Evolutionary conservation across 805 yeast species (phyloP).

Genomic region (Kluyveromyces dobzhanskii): DNA sequence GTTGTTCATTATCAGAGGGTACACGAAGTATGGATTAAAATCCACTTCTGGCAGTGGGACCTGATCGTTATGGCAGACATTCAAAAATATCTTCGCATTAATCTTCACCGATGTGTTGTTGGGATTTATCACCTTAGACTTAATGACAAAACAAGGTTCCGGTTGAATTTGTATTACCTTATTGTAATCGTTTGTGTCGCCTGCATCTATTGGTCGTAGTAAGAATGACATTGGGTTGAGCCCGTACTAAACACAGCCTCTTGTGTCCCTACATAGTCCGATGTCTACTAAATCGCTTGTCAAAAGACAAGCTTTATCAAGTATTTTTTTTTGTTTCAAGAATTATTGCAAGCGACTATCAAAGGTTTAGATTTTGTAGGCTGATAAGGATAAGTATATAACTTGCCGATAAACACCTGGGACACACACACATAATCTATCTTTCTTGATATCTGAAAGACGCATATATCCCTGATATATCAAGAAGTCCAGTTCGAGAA

Average conservation of each 20-base stretch:
- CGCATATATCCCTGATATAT: too few relatives aligned
- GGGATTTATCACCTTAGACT: slow-evolving; percentile 39
- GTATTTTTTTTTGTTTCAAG: too few relatives aligned
- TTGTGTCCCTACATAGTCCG: background rate
- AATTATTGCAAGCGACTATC: too few relatives aligned
- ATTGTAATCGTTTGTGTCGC: background rate
- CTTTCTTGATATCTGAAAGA: too few relatives aligned
- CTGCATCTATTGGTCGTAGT: slow-evolving; percentile 10
- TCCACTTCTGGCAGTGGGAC: slow-evolving; percentile 55
- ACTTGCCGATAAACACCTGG: too few relatives aligned
- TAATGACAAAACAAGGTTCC: slow-evolving; percentile 64
- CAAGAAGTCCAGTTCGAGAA: too few relatives aligned
- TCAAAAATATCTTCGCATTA: slow-evolving; percentile 65
- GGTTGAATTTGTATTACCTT: slow-evolving; percentile 36
- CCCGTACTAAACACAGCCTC: background rate
- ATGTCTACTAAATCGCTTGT: too few relatives aligned
- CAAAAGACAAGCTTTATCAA: too few relatives aligned
- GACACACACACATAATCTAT: too few relatives aligned
- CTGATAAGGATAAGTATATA: too few relatives aligned
- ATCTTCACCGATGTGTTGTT: background rate
- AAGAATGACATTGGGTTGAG: slow-evolving; percentile 10
- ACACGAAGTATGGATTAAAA: slow-evolving; percentile 50
- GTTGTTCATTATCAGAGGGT: slow-evolving; percentile 55
- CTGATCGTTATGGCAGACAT: slow-evolving; percentile 57
- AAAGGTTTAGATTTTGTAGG: too few relatives aligned